Evolutionary conservation across 441 rosid genomes (phyloP).

Genomic region (Erysimum cheiri): DNA sequence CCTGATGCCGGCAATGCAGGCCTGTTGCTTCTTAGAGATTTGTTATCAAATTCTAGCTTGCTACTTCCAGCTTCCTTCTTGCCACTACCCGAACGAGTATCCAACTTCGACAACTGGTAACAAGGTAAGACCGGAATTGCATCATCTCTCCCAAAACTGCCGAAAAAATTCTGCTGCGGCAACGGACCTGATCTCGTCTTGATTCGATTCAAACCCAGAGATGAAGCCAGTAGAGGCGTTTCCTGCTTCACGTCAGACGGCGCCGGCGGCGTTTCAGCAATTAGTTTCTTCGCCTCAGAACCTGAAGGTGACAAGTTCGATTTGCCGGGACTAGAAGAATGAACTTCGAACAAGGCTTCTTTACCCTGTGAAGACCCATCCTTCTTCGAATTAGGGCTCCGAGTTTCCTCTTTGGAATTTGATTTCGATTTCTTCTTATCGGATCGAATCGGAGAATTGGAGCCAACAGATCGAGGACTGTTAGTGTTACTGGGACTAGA

Average conservation of each 20-base stretch:
- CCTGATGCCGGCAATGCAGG: constrained; percentile 55
- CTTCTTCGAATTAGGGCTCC: constrained; percentile 49
- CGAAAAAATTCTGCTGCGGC: constrained; percentile 75
- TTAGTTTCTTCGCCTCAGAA: constrained; percentile 46
- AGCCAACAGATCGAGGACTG: constrained; percentile 72
- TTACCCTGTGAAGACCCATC: constrained; percentile 48
- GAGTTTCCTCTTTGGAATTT: constrained; percentile 49
- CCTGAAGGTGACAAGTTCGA: constrained; percentile 26
- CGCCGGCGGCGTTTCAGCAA: background rate
- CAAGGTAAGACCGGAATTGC: constrained; percentile 47
- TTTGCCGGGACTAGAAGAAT: constrained; percentile 3
- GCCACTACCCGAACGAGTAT: constrained; percentile 35
- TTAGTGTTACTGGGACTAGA: constrained; percentile 63
- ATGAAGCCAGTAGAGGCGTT: constrained; percentile 67
- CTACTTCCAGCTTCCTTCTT: constrained; percentile 49
- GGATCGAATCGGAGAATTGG: constrained; percentile 75
- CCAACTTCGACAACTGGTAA: constrained; percentile 51
- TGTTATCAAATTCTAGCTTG: background rate
- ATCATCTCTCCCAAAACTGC: constrained; percentile 54
- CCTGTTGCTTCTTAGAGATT: constrained; percentile 39
- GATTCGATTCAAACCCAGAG: constrained; percentile 70
- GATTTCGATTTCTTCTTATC: constrained; percentile 75
- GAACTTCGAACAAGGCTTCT: constrained; percentile 39
- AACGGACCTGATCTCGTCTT: constrained; percentile 84
- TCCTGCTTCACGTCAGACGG: background rate